Evolutionary conservation across 768 basidiomycete species (phyloP), one percentile per base, ranked within the genome.

Genomic region (Lactarius sp.): DNA sequence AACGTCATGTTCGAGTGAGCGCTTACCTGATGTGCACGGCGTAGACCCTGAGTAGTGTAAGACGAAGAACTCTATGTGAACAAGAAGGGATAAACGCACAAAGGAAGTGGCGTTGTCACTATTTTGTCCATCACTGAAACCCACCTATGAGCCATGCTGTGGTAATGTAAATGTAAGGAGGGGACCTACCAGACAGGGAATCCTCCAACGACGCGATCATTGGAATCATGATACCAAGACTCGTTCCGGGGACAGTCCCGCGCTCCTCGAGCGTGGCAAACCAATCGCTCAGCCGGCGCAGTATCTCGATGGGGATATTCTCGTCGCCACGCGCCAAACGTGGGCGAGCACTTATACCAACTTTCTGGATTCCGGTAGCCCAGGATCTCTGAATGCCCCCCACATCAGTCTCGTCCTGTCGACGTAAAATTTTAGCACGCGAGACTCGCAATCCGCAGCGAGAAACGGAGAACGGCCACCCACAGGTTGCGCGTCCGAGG

Each of bases 101-200:
- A 85, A 36, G 85, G 86, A 42, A 87, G 69, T 1, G 85, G 85
- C 0, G 84, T 87, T 0, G 85, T 85, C 60, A 88, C 67, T 54
- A 85, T 85, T 36, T 77, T 75, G 71, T 87, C 86, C 57, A 86
- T 71, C 6, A 78, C 83, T 85, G 63, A 10, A 12, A 20, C 50
- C 36, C 27, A 20, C 50, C 36, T n/a, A 53, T 27, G 18, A 56
- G 53, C 34, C 31, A 44, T 39, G 27, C 47, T 13, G 34, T 46
- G 41, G 27, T 41, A 44, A 22, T 16, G 47, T 51, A 55, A 63
- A 77, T 52, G 39, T 14, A 20, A 52, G 14, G 16, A 42, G 31
- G 27, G 2, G 42, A 60, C 59, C 31, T 56, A 85, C 84, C 74
- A 14, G 76, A 76, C 53, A 85, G 71, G 61, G 73, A 80, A 33